phyloP scores from a whole-genome alignment of 2,329 filamentous ascomycete species.

The Claviceps sp. region DNA sequence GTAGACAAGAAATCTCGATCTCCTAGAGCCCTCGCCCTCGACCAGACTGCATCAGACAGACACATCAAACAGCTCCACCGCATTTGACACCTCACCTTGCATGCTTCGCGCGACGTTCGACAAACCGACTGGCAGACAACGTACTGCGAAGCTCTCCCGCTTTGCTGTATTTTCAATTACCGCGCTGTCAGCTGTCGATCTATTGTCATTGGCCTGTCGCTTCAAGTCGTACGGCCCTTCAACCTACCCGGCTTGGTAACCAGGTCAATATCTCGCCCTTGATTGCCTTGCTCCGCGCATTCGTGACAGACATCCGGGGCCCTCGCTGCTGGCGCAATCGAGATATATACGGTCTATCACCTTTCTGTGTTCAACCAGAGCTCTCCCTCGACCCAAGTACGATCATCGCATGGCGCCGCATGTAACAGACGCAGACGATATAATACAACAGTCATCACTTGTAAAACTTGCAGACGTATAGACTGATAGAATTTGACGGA shows the following conservation, averaged over 20 bases:
- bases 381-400: neutral
- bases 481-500: neutral
- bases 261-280: neutral
- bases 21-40: neutral
- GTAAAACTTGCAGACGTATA: neutral
- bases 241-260: neutral
- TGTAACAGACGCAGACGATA: neutral
- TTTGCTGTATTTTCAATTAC: neutral
- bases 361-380: neutral
- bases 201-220: neutral
- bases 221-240: neutral
- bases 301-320: neutral
- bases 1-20: neutral
- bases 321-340: neutral
- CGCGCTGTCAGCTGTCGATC: neutral
- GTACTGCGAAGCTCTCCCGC: neutral
- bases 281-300: neutral
- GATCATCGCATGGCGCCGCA: neutral
- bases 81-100: slow-evolving; percentile 13
- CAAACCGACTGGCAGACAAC: neutral
- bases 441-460: neutral
- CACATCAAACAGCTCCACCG: slow-evolving; percentile 5
- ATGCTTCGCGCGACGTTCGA: slow-evolving; percentile 6
- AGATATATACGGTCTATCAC: neutral
- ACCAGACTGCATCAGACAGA: neutral